These are phyloP conservation scores for Gossypium lobatum DNA, from an alignment of 441 rosid species.

Conservation along the genomic window DNA sequence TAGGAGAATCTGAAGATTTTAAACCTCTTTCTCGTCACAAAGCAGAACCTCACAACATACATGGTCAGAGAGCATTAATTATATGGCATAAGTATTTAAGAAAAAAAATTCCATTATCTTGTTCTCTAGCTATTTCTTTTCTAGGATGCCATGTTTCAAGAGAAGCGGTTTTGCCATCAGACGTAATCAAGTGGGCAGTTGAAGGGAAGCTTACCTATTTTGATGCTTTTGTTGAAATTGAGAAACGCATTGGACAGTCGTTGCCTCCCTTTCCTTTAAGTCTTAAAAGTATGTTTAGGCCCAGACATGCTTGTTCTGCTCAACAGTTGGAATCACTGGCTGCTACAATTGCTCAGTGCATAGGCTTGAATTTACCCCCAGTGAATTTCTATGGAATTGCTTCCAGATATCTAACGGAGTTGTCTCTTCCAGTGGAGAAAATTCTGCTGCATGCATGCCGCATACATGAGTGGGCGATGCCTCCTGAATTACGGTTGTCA, in stretches of 20 bases:
- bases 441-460: constrained; percentile 50
- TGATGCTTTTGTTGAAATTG: constrained; percentile 53
- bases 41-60: constrained; percentile 47
- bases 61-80: constrained; percentile 53
- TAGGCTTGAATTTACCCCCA: constrained; percentile 62
- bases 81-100: constrained; percentile 57
- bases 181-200: constrained; percentile 57
- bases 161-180: constrained; percentile 61
- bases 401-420: constrained; percentile 40
- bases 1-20: constrained; percentile 35
- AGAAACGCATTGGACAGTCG: constrained; percentile 39
- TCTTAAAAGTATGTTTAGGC: constrained; percentile 45
- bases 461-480: constrained; percentile 67
- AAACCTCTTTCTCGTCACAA: constrained; percentile 21
- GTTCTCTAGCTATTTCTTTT: constrained; percentile 57
- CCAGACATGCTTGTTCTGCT: constrained; percentile 36
- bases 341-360: constrained; percentile 47
- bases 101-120: constrained; percentile 48
- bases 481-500: constrained; percentile 67
- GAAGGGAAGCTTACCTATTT: constrained; percentile 70
- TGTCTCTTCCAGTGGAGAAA: constrained; percentile 48
- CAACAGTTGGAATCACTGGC: constrained; percentile 58
- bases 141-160: constrained; percentile 69
- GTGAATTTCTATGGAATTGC: constrained; percentile 62
- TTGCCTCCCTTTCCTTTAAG: constrained; percentile 49